phyloP scores from a whole-genome alignment of 2,329 filamentous ascomycete genomes.

The Stemphylium lycopersici region DNA sequence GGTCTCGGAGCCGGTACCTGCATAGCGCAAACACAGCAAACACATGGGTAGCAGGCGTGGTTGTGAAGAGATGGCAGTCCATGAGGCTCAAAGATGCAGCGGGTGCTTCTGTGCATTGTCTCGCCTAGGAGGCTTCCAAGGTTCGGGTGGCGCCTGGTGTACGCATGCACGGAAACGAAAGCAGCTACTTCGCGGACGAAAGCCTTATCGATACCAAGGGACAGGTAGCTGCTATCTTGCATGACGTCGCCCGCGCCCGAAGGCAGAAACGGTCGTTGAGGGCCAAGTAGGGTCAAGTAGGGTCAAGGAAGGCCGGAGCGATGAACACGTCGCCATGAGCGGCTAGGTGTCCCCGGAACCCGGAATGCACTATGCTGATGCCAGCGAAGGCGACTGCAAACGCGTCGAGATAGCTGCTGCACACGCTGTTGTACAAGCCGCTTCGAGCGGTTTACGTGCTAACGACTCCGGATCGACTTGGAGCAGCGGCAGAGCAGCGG shows the following conservation, averaged over 20 bases:
- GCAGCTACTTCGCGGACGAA: neutral
- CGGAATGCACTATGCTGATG: neutral
- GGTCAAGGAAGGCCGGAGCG: neutral
- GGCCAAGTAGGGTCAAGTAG: neutral
- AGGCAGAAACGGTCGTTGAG: neutral
- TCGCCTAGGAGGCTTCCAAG: no score
- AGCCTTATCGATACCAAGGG: neutral
- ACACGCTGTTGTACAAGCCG: neutral
- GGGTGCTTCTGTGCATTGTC: no score
- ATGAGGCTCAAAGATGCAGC: neutral
- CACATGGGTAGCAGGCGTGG: neutral
- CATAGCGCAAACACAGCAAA: constrained; percentile 28
- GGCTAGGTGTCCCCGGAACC: neutral
- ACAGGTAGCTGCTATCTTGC: neutral
- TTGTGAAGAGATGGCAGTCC: neutral
- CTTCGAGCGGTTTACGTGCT: no score
- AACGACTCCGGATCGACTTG: no score
- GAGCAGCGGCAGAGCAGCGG: no score
- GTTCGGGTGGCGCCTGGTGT: neutral
- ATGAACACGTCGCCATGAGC: constrained; percentile 5
- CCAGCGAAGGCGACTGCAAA: constrained; percentile 9
- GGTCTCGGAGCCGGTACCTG: constrained; percentile 14
- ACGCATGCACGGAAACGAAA: no score
- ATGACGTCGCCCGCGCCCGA: neutral
- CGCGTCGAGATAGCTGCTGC: neutral